Percentiles rank a stretch among this genome's conserved stretches.
Conservation (phyloP, 2,329 filamentous ascomycete genomes). For the Claviceps humidiphila region DNA sequence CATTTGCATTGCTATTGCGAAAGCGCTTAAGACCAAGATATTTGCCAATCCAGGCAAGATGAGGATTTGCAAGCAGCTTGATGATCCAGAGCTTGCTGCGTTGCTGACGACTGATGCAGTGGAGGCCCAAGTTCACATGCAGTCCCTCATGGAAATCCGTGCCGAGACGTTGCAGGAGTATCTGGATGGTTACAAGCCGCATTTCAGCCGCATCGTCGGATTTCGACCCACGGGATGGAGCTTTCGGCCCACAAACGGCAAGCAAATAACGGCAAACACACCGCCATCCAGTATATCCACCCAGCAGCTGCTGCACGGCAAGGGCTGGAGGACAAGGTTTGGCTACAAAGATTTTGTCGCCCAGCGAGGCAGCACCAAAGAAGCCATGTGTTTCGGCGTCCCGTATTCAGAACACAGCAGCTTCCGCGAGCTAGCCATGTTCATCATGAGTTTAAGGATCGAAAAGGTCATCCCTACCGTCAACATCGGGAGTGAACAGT, state of each 20-base stretch:
- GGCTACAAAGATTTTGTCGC: constrained; percentile 58
- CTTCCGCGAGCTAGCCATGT: constrained; percentile 88
- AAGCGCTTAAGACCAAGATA: constrained; percentile 75
- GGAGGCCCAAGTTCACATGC: constrained; percentile 95
- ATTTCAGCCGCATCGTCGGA: constrained; percentile 77
- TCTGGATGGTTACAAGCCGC: constrained; percentile 61
- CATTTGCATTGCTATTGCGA: constrained; percentile 84
- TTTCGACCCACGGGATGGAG: constrained; percentile 93
- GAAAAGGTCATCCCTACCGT: constrained; percentile 89
- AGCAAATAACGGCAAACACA: constrained; percentile 40
- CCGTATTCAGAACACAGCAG: constrained; percentile 94
- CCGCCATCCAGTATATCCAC: constrained; percentile 37
- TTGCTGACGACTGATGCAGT: constrained; percentile 68
- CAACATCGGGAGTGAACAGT: constrained; percentile 53
- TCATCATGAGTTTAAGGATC: constrained; percentile 75
- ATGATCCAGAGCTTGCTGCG: constrained; percentile 66
- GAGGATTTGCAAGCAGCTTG: constrained; percentile 70
- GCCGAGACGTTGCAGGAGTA: constrained; percentile 87
- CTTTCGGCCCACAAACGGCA: constrained; percentile 54
- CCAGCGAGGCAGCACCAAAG: constrained; percentile 69
- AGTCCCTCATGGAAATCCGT: constrained; percentile 85
- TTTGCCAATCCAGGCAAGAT: constrained; percentile 76
- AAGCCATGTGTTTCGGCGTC: constrained; percentile 82
- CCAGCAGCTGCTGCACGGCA: constrained; percentile 38
- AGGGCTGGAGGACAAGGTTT: constrained; percentile 67